Evolutionary conservation across 1,284 basidiomycete species (phyloP).

Genomic region (Marasmius fiardii): DNA sequence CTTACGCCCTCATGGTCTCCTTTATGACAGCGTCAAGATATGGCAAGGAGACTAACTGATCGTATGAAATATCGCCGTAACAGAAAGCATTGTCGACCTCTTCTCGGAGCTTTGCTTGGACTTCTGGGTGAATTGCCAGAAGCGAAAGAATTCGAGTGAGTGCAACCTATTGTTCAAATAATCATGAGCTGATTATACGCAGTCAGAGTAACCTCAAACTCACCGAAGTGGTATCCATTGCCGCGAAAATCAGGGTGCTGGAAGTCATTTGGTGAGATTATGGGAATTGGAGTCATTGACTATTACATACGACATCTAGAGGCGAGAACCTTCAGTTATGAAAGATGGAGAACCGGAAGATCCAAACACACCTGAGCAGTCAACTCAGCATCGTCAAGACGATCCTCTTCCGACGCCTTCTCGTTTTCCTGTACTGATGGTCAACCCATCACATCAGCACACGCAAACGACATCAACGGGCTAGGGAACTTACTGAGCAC

Average conservation of each 20-base stretch:
- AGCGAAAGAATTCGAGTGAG: conserved; percentile 1
- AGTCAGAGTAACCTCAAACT: background rate
- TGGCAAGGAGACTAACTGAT: conserved; percentile 18
- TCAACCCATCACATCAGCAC: background rate
- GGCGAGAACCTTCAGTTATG: too few species aligned
- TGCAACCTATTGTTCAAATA: background rate
- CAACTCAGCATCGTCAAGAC: conserved; percentile 29
- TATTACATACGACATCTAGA: conserved; percentile 11
- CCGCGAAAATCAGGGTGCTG: conserved; percentile 26
- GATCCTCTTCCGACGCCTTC: conserved; percentile 27
- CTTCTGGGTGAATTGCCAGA: conserved; percentile 1
- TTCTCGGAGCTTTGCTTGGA: conserved; percentile 1
- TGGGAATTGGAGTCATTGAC: background rate
- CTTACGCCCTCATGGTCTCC: conserved; percentile 23
- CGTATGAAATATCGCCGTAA: conserved; percentile 13
- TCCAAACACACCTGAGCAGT: conserved; percentile 20
- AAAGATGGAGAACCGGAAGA: background rate
- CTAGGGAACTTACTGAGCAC: conserved; percentile 32
- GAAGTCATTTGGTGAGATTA: background rate
- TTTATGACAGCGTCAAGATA: conserved; percentile 22
- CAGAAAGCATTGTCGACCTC: background rate
- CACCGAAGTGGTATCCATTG: conserved; percentile 26
- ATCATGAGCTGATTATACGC: background rate
- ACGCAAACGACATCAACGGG: background rate
- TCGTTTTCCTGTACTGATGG: conserved; percentile 29